Evolutionary conservation across 2,329 filamentous ascomycete genomes (phyloP), one percentile per base, ranked within the genome.

Genomic region (Ophiosphaerella herpotricha): DNA sequence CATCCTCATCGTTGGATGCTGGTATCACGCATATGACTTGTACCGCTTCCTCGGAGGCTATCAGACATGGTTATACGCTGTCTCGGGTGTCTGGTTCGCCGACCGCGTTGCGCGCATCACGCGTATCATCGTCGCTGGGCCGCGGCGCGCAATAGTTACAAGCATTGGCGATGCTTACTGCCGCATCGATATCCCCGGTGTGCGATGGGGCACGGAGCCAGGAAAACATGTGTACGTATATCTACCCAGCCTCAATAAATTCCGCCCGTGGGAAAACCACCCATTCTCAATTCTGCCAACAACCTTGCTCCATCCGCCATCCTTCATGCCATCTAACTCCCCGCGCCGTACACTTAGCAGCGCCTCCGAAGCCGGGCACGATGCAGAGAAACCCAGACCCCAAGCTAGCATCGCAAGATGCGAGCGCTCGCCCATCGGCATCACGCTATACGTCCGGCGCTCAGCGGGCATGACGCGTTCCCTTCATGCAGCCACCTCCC

Each of bases 211-310:
- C 7, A 11, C 26, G 2, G 26, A 29, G 7, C 26, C 26, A 29
- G 26, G 26, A 29, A 29, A 29, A 11, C 26, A 29, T 29, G 26
- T 29, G 26, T 82, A 80, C 49, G 64, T 76, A 0, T 81, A 81
- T 58, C 81, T 83, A 56, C 80, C 81, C 0, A 76, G 74, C 0
- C 57, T 81, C 1, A 74, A 46, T 1, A 47, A 54, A 14, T 29
- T 29, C 11, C 46, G 54, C 7, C 53, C 58, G 1, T 83, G 80
- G 80, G 80, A 83, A 59, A 82, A 80, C 39, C 81, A 84, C 56
- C 81, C 80, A 0, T 83, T 84, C 57, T 47, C 44, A 5, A 33
- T 47, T 29, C 26, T 29, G 11, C 26, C 26, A 29, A 29, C 26
- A 3, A 7, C 7, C 11, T 29, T 29, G 26, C 26, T 29, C 6